Percentiles rank a stretch among this genome's conserved stretches.
Conservation (phyloP, 2,329 filamentous ascomycete genomes). For the Pestalotiopsis fici region DNA sequence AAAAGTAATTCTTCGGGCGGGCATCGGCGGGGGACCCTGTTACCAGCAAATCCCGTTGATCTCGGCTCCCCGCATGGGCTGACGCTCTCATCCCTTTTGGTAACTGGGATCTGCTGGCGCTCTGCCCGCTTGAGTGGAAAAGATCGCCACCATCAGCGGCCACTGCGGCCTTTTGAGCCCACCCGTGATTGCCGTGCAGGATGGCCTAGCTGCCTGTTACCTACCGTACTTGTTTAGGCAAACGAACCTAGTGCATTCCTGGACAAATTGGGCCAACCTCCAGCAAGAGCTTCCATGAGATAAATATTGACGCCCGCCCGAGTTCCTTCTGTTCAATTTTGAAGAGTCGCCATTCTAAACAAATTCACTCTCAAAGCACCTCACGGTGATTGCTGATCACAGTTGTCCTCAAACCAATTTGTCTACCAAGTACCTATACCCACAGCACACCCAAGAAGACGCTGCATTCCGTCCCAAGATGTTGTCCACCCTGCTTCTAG, state of each 20-base stretch:
- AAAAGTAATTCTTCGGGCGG: not conserved
- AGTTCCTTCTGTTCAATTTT: not conserved
- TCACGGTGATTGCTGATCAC: not conserved
- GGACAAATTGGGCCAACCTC: not conserved
- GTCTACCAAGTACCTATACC: not conserved
- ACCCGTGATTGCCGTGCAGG: not conserved
- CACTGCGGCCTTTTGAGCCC: not conserved
- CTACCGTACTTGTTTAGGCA: not conserved
- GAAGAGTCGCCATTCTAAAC: not conserved
- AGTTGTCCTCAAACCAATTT: not conserved
- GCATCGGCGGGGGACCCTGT: not conserved
- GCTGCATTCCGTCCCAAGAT: not conserved
- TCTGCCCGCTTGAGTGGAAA: not conserved
- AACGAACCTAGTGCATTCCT: not conserved
- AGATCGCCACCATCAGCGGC: constrained; percentile 1
- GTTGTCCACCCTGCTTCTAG: not conserved
- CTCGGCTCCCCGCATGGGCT: constrained; percentile 3
- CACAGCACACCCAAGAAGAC: not conserved
- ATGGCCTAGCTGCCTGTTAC: not conserved
- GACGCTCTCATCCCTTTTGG: not conserved
- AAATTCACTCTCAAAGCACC: not conserved
- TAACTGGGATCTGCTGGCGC: not conserved
- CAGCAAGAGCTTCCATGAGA: not conserved
- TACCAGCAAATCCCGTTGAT: not conserved
- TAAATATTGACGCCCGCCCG: not conserved